Percentiles rank a stretch among this genome's conserved stretches.
phyloP scores from a whole-genome alignment of 2,329 filamentous ascomycete genomes.

The Colletotrichum sp. region DNA sequence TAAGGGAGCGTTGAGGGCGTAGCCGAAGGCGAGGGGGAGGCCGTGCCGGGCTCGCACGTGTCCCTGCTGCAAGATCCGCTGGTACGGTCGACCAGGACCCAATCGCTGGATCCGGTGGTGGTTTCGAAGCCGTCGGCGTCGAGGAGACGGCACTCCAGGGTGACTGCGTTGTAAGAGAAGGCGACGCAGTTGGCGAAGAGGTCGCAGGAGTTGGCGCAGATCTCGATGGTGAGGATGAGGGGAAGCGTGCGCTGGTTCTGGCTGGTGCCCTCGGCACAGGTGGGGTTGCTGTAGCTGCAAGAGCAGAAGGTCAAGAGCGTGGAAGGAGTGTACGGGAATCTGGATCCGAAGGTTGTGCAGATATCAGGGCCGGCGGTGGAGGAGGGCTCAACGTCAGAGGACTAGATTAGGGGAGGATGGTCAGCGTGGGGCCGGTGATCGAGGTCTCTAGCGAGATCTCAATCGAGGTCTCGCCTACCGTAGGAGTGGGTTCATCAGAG shows the following conservation, averaged over 20 bases:
- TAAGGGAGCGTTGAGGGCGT: background rate
- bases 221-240: background rate
- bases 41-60: background rate
- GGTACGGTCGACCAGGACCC: background rate
- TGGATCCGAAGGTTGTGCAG: background rate
- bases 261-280: background rate
- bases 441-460: background rate
- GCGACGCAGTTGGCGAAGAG: background rate
- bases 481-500: background rate
- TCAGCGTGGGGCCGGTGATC: background rate
- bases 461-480: background rate
- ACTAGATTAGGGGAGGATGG: background rate
- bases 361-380: background rate
- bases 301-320: background rate
- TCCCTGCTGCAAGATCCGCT: background rate
- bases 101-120: background rate
- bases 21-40: background rate
- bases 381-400: background rate
- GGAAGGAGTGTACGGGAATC: background rate
- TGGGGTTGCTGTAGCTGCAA: background rate
- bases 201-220: background rate
- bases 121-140: background rate
- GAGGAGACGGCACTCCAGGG: background rate
- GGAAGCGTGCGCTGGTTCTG: background rate
- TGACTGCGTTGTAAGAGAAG: background rate